phyloP scores from a whole-genome alignment of 257 asterid genomes.

The Parsonsia alboflavescens region DNA sequence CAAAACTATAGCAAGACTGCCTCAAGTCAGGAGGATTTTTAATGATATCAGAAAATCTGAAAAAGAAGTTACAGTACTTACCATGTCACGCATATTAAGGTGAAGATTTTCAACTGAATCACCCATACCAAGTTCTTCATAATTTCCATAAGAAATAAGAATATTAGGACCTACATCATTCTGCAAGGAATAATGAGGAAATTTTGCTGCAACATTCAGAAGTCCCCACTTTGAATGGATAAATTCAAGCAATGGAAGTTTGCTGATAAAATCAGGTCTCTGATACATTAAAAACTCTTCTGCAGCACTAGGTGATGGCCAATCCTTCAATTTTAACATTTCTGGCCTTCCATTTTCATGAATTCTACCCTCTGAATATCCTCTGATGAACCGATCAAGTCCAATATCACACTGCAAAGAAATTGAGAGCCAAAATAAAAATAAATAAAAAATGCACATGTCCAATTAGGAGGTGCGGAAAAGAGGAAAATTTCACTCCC shows the following conservation, averaged over 20 bases:
- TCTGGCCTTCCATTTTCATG: conserved; percentile 62
- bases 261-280: conserved; percentile 89
- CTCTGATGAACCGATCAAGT: conserved; percentile 79
- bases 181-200: conserved; percentile 97
- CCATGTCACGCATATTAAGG: conserved; percentile 89
- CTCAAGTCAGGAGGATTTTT: not conserved
- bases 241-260: conserved; percentile 90
- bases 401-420: conserved; percentile 63
- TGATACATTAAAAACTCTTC: conserved; percentile 92
- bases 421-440: conserved; percentile 13
- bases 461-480: not conserved
- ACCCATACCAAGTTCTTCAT: conserved; percentile 58
- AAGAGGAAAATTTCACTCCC: not conserved
- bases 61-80: conserved; percentile 25
- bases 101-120: conserved; percentile 76
- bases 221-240: conserved; percentile 99
- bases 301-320: conserved; percentile 94
- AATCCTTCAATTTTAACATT: conserved; percentile 82
- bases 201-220: conserved; percentile 90
- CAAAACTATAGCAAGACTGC: not conserved
- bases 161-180: conserved; percentile 97
- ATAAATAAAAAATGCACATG: no score
- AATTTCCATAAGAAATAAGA: conserved; percentile 67
- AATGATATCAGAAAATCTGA: not conserved
- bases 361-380: conserved; percentile 79